A percentile compares a stretch with the other conserved stretches of the same genome.
Evolutionary conservation across 139 green algal species (phyloP).

Genomic region (Chlorella ohadii): DNA sequence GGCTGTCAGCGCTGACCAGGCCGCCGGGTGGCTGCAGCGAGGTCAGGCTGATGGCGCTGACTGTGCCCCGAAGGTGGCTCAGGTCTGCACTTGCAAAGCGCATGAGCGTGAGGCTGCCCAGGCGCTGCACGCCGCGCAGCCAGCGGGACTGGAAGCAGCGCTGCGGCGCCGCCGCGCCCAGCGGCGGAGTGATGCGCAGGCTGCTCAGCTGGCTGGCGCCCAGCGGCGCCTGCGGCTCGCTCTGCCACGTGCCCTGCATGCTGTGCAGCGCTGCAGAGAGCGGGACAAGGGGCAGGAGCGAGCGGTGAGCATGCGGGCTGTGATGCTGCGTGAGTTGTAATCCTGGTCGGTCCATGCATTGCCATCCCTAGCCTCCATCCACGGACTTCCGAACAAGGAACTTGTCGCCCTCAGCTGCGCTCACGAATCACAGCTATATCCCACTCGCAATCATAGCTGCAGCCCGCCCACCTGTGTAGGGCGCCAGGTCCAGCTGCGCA

Average conservation of each 20-base stretch:
- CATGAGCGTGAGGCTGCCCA: neutral
- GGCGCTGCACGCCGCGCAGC: constrained; percentile 1
- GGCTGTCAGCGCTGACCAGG: neutral
- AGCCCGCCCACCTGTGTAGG: constrained; percentile 21
- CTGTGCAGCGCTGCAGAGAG: constrained; percentile 1
- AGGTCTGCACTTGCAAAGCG: constrained; percentile 22
- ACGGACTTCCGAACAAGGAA: too few species aligned
- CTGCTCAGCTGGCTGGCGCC: neutral
- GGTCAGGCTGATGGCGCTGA: neutral
- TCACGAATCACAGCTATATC: too few species aligned
- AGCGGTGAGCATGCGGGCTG: too few species aligned
- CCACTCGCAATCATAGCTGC: too few species aligned
- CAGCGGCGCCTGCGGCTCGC: constrained; percentile 12
- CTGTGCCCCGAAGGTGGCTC: neutral
- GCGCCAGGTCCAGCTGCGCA: constrained; percentile 1
- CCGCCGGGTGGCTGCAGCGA: constrained; percentile 4
- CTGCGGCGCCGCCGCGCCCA: neutral
- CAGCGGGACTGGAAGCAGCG: constrained; percentile 19
- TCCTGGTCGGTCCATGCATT: too few species aligned
- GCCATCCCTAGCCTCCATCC: too few species aligned
- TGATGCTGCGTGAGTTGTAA: too few species aligned
- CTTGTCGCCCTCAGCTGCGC: too few species aligned
- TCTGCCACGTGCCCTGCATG: constrained; percentile 2
- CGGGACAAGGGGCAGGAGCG: too few species aligned
- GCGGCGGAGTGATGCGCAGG: constrained; percentile 16